Base-by-base conservation (phyloP, 75 land plant species). In the Chamaecyparis obtusa region DNA sequence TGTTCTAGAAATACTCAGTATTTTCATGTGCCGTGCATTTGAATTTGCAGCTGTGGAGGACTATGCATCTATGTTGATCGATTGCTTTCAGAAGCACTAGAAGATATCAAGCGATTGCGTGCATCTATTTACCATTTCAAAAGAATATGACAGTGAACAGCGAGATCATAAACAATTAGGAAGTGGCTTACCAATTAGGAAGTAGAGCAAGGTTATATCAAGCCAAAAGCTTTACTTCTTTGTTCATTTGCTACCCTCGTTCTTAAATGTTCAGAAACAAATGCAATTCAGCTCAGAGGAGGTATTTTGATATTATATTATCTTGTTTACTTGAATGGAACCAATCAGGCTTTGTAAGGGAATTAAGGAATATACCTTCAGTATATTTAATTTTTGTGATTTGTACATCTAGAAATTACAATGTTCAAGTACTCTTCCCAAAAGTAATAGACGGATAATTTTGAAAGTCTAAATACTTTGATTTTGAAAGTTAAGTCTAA, bases 91-190 rank as follows among this genome's bases (percentile, higher is more conserved):
- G 92, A 94, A 71, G 92, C 93, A 43, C 79, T 87, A 17, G 89
- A 89, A 60, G 96, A 93, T 74, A 75, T 94, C 21, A 88, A 86
- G 36, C 91, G 92, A 78, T 87, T 94, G n/a, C 88, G 94, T 37
- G 86, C 88, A 39, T 90, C 84, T 60, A 93, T 93, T 93, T 94
- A 94, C 84, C 78, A 90, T n/a, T 94, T 90, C 78, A 94, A 94
- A 88, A 86, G 51, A 48, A 79, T 17, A 54, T 86, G 85, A 86
- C 85, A 83, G 17, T 83, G 85, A 30, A 80, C 7, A 72, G 13
- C 8, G 36, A 32, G 76, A 72, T 33, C 15, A 32, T 72, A 64
- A 64, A 64, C 14, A 72, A 10, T 21, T 72, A 72, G 76, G 76
- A 33, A 30, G 76, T 24, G 15, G 35, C 36, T 30, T 1, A 3